phyloP scores from a whole-genome alignment of 768 basidiomycete genomes.

The Aureoboletus auriporus region DNA sequence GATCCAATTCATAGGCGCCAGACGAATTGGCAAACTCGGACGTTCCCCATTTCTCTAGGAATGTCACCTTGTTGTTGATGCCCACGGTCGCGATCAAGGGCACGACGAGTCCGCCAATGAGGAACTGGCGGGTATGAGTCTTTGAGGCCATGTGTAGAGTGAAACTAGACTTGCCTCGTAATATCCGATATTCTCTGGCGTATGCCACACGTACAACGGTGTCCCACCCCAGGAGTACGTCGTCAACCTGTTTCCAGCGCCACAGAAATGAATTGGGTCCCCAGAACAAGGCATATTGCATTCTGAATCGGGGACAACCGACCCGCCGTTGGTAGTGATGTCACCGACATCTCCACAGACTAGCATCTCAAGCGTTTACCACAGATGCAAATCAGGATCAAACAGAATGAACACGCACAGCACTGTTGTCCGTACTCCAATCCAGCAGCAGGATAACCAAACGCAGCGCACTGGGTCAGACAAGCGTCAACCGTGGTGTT shows the following conservation, averaged over 20 bases:
- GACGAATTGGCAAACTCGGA: conserved; percentile 60
- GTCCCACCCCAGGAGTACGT: conserved; percentile 53
- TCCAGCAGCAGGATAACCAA: conserved; percentile 69
- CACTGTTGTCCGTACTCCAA: conserved; percentile 71
- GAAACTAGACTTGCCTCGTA: conserved; percentile 55
- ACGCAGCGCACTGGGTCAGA: conserved; percentile 62
- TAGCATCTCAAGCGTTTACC: conserved; percentile 20
- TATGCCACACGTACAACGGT: conserved; percentile 57
- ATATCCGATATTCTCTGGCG: conserved; percentile 56
- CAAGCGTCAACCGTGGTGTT: conserved; percentile 68
- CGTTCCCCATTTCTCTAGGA: conserved; percentile 74
- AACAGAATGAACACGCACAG: conserved; percentile 43
- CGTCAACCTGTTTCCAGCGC: conserved; percentile 49
- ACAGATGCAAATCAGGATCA: neutral
- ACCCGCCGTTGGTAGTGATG: conserved; percentile 35
- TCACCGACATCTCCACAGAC: conserved; percentile 70
- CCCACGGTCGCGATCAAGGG: conserved; percentile 74
- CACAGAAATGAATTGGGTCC: conserved; percentile 67
- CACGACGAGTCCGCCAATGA: conserved; percentile 59
- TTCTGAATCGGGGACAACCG: conserved; percentile 31
- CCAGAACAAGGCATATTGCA: conserved; percentile 60
- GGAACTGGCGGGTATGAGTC: conserved; percentile 30
- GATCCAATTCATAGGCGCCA: conserved; percentile 75
- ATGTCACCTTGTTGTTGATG: conserved; percentile 76
- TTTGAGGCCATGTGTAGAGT: neutral